Base-by-base conservation (phyloP, 805 yeast genomes). In the Kodamaea sagamina region DNA sequence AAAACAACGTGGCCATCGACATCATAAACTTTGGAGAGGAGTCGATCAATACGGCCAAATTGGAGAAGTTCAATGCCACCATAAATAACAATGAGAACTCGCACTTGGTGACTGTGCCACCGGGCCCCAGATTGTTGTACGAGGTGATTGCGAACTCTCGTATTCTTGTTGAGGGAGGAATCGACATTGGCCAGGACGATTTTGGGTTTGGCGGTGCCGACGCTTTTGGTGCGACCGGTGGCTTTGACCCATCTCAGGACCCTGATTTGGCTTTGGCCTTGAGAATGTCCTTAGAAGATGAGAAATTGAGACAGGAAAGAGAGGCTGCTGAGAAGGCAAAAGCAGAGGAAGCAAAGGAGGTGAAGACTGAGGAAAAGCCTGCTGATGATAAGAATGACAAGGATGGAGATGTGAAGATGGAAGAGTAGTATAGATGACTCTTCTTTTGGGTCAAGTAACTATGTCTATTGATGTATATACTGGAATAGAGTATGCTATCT, bases 211-310 rank as follows among this genome's bases (percentile, higher is more conserved):
- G 65, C 18, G 77, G 65, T 19, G 37, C 42, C 15, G 51, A 41
- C 22, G 42, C 27, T 4, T 36, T 29, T 29, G 76, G 66, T n/a
- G 55, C 56, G 26, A 12, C 32, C 4, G 67, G 65, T 10, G 75
- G 68, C 16, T 59, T 70, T 29, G 98, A 92, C 65, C 92, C 96
- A 24, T 82, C 82, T 52, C 85, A 89, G 81, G 99, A 93, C 57
- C 98, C 98, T 24, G 99, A 93, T 66, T 78, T 93, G 60, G 99
- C 98, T 0, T 75, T 93, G 74, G 99, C 98, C 1, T 78, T 93
- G 57, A 82, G 98, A 61, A 74, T 93, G 64, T 92, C 98, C 0
- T 74, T 93, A 57, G 98, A 93, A 60, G 99, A 93, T 60, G 98
- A 92, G 62, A 86, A 84, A 55, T 84, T 87, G 40, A 81, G 98